Evolutionary conservation across 805 yeast species (phyloP).

Genomic region (Blastobotrys muscicola): DNA sequence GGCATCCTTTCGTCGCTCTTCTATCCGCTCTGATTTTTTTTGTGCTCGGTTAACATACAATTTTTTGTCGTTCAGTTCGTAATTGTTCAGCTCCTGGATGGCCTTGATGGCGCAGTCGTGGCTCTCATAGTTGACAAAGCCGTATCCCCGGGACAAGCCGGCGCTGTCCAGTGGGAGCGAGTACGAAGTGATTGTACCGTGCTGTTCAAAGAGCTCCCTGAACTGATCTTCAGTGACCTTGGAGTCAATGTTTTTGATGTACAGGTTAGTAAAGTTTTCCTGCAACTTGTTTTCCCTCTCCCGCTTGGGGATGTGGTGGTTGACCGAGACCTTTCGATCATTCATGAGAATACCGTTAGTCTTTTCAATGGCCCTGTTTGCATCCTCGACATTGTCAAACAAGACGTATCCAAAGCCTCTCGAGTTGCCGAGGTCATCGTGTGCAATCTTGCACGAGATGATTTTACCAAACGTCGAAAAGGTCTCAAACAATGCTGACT

Average conservation of each 20-base stretch:
- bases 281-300: constrained; percentile 46
- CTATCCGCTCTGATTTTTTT: constrained; percentile 29
- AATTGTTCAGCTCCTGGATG: constrained; percentile 39
- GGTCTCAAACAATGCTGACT: constrained; percentile 43
- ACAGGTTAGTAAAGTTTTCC: constrained; percentile 43
- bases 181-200: constrained; percentile 41
- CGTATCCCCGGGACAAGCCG: constrained; percentile 42
- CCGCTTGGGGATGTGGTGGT: constrained; percentile 55
- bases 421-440: constrained; percentile 36
- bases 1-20: constrained; percentile 14
- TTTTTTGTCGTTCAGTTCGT: constrained; percentile 30
- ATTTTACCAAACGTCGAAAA: constrained; percentile 43
- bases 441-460: constrained; percentile 40
- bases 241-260: constrained; percentile 43
- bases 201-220: constrained; percentile 34
- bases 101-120: constrained; percentile 37
- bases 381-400: constrained; percentile 46
- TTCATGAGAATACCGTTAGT: constrained; percentile 39
- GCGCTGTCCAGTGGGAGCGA: constrained; percentile 41
- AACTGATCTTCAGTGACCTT: constrained; percentile 32
- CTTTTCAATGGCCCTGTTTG: constrained; percentile 49
- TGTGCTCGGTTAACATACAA: constrained; percentile 39
- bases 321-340: constrained; percentile 34
- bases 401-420: constrained; percentile 62
- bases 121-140: constrained; percentile 39